Evolutionary conservation across 306 rosid genomes (phyloP).

Genomic region (Cucumis melo): DNA sequence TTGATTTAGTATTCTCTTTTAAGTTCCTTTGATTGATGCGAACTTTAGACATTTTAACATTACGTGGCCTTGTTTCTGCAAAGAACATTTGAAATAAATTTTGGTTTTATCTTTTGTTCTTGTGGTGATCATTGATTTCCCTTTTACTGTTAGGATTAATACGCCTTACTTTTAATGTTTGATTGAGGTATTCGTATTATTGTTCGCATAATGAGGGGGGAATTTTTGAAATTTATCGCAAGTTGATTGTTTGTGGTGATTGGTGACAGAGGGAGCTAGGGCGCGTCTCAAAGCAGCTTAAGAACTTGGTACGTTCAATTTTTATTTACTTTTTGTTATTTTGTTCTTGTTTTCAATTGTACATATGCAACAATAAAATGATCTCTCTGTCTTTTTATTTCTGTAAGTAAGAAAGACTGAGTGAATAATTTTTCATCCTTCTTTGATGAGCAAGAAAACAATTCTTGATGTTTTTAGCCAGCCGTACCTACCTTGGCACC

Average conservation of each 20-base stretch:
- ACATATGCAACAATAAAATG: not conserved
- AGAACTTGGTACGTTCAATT: conserved; percentile 33
- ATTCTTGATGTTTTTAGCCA: not conserved
- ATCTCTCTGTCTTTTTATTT: not conserved
- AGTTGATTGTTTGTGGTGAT: conserved; percentile 14
- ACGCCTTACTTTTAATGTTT: not conserved
- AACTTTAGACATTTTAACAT: not conserved
- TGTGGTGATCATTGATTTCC: too few relatives aligned
- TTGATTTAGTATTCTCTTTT: not conserved
- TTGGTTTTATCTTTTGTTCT: not conserved
- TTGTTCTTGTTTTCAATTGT: not conserved
- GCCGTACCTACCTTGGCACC: not conserved
- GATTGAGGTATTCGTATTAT: not conserved
- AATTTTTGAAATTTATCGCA: not conserved
- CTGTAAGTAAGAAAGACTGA: not conserved
- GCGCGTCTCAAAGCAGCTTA: conserved; percentile 36
- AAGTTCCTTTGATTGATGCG: not conserved
- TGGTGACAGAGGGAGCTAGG: conserved; percentile 64
- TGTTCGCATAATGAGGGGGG: not conserved
- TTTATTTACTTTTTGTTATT: not conserved
- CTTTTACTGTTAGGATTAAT: not conserved
- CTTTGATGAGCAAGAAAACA: not conserved
- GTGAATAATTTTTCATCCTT: not conserved
- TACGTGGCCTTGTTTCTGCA: not conserved
- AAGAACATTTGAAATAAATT: not conserved